Evolutionary conservation across 768 basidiomycete species (phyloP).

Genomic region (Rhodotorula diobovata): DNA sequence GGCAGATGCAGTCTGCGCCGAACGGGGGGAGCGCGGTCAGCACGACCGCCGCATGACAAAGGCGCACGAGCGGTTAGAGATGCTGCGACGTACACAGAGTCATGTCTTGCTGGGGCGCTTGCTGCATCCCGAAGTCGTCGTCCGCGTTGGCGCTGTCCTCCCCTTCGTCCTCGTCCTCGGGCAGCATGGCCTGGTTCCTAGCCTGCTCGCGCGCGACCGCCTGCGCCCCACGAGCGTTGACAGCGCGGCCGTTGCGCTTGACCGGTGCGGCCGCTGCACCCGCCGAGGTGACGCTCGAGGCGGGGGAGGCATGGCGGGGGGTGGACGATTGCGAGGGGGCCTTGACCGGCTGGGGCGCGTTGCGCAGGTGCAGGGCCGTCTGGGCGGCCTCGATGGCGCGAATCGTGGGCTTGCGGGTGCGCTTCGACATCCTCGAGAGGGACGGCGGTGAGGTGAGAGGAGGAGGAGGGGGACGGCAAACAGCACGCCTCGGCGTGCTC

Average conservation of each 20-base stretch:
- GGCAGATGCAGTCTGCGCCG: slow-evolving; percentile 59
- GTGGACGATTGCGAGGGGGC: neutral
- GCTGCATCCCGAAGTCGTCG: neutral
- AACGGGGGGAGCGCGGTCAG: neutral
- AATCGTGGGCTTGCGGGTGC: slow-evolving; percentile 7
- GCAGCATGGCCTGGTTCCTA: neutral
- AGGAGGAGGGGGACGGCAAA: too few relatives aligned
- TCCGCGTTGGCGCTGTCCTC: neutral
- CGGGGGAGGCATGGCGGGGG: neutral
- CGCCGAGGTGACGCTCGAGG: neutral
- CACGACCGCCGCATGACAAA: rapidly evolving
- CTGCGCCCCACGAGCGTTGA: slow-evolving; percentile 18
- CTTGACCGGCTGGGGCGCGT: neutral
- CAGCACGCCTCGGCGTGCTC: too few relatives aligned
- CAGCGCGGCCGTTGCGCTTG: slow-evolving; percentile 20
- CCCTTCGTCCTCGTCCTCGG: slow-evolving; percentile 3
- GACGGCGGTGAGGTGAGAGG: too few relatives aligned
- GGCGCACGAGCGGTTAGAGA: too few relatives aligned
- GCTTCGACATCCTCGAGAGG: neutral
- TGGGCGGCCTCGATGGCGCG: slow-evolving; percentile 17
- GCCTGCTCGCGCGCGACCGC: slow-evolving; percentile 10
- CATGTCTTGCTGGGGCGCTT: slow-evolving; percentile 13
- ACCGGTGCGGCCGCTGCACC: slow-evolving; percentile 10
- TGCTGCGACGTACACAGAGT: slow-evolving; percentile 26
- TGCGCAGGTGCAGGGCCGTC: neutral